phyloP scores from a whole-genome alignment of 1,139 yeast species.

The Magnusiomyces paraingens region DNA sequence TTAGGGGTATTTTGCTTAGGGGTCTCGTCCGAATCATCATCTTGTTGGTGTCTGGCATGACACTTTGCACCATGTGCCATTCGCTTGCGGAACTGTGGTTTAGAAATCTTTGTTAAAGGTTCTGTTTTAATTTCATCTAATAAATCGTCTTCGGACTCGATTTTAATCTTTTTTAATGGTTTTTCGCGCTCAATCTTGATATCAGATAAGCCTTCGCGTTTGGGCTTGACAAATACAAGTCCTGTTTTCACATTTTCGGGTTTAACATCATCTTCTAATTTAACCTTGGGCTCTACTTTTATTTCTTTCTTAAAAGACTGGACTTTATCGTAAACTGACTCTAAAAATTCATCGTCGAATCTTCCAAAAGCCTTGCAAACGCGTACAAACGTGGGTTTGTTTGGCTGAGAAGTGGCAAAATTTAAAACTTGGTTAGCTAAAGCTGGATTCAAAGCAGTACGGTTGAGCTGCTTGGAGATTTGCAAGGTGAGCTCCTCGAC shows the following conservation, averaged over 20 bases:
- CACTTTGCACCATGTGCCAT: background rate
- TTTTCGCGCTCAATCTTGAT: conserved; percentile 1
- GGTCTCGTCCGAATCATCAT: background rate
- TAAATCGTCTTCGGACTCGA: conserved; percentile 2
- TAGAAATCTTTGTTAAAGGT: background rate
- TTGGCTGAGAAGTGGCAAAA: conserved; percentile 21
- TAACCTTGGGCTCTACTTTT: background rate
- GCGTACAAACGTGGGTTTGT: conserved; percentile 21
- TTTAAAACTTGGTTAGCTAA: conserved; percentile 25
- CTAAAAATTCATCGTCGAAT: conserved; percentile 26
- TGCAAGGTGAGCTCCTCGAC: conserved; percentile 20
- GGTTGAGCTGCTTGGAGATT: conserved; percentile 26
- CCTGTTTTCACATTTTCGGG: background rate
- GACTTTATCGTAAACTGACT: conserved; percentile 17
- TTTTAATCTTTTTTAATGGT: conserved; percentile 13
- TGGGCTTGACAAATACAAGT: background rate
- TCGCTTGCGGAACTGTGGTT: background rate
- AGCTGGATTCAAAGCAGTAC: conserved; percentile 21
- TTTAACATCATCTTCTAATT: background rate
- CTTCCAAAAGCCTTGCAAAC: conserved; percentile 30
- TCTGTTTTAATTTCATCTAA: background rate
- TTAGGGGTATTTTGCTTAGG: background rate
- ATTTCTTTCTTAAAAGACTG: conserved; percentile 2
- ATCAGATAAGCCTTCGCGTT: conserved; percentile 9
- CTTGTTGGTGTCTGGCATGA: background rate